Evolutionary conservation across 352 stramenopile species (phyloP).

Genomic region (Nothophytophthora sp.): DNA sequence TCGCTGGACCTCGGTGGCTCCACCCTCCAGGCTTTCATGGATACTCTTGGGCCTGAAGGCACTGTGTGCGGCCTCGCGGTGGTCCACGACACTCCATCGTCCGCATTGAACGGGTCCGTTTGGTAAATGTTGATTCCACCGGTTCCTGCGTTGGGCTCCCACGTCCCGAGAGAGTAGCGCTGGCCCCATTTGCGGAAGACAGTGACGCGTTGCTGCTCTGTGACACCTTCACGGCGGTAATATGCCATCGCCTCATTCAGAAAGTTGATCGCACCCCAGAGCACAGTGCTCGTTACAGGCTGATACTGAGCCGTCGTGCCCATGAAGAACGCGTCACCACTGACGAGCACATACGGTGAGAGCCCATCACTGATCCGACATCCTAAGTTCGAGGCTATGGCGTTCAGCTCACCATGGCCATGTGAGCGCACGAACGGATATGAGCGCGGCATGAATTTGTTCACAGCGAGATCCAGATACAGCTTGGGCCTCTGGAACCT

Average conservation of each 20-base stretch:
- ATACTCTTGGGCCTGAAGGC: too few species aligned
- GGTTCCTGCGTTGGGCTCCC: slow-evolving; percentile 11
- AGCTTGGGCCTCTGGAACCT: slow-evolving; percentile 4
- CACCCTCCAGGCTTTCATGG: too few species aligned
- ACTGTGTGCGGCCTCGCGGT: too few species aligned
- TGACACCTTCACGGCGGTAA: slow-evolving; percentile 4
- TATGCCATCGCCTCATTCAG: slow-evolving; percentile 21
- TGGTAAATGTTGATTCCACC: slow-evolving; percentile 15
- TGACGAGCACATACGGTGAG: background rate
- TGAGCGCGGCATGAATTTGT: background rate
- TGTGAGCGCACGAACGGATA: background rate
- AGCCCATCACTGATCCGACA: background rate
- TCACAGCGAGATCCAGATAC: slow-evolving; percentile 7
- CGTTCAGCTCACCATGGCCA: background rate
- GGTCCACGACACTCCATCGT: slow-evolving; percentile 9
- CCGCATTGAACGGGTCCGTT: slow-evolving; percentile 9
- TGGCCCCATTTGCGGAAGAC: slow-evolving; percentile 10
- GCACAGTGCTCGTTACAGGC: slow-evolving; percentile 16
- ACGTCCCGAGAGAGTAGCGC: slow-evolving; percentile 2
- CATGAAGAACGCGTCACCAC: background rate
- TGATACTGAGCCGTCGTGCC: background rate
- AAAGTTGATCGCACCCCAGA: slow-evolving; percentile 19
- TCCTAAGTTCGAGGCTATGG: background rate
- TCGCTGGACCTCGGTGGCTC: too few species aligned
- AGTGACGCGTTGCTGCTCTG: slow-evolving; percentile 4